These are phyloP conservation scores for Colletotrichum camelliae DNA, from an alignment of 2,329 filamentous ascomycete species.

Conservation along the genomic window DNA sequence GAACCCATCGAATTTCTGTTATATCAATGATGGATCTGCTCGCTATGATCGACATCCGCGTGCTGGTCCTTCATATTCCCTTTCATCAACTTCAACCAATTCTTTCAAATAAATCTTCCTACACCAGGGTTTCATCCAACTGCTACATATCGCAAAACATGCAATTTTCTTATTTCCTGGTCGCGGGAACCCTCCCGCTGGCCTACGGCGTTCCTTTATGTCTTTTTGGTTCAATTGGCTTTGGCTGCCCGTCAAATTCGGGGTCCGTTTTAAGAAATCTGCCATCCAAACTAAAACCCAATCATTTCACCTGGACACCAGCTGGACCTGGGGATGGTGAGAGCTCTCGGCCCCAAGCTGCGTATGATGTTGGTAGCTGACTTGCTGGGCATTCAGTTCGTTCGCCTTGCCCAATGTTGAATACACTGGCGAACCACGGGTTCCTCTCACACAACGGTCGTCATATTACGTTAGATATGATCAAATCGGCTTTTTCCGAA, in stretches of 20 bases:
- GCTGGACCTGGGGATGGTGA: background rate
- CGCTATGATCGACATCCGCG: rapidly evolving
- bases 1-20: background rate
- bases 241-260: background rate
- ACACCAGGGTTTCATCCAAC: background rate
- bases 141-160: background rate
- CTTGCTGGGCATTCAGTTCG: slow-evolving; percentile 30
- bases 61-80: rapidly evolving
- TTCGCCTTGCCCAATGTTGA: slow-evolving; percentile 56
- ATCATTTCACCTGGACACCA: background rate
- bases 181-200: background rate
- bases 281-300: background rate
- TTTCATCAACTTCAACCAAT: background rate
- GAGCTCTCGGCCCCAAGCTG: too few species aligned
- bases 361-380: background rate
- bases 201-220: background rate
- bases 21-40: background rate
- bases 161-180: background rate
- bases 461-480: slow-evolving; percentile 41
- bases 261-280: background rate
- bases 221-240: background rate
- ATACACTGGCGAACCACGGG: slow-evolving; percentile 55
- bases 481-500: slow-evolving; percentile 40
- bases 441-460: slow-evolving; percentile 52
- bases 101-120: rapidly evolving